phyloP scores from a whole-genome alignment of 2,329 filamentous ascomycete species.

The Tolypocladium endophyticum region DNA sequence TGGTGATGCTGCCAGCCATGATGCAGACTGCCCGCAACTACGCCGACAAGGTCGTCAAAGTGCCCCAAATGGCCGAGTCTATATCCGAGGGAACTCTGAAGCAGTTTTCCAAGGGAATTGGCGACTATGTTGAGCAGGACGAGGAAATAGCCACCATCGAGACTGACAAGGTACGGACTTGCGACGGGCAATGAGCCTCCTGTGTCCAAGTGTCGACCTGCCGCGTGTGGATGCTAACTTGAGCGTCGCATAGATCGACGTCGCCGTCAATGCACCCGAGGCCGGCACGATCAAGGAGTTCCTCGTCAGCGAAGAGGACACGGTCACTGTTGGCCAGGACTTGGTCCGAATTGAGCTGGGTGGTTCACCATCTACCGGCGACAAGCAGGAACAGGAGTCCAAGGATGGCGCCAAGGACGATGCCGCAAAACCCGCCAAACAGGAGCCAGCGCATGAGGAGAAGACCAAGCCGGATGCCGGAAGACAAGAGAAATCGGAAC shows the following conservation, averaged over 20 bases:
- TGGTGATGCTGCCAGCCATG: constrained; percentile 35
- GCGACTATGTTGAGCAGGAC: constrained; percentile 88
- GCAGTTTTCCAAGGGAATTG: constrained; percentile 85
- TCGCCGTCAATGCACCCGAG: constrained; percentile 88
- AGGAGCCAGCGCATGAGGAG: constrained; percentile 14
- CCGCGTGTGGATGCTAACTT: constrained; percentile 3
- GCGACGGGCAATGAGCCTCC: not conserved
- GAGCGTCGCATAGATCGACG: constrained; percentile 61
- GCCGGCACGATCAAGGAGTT: constrained; percentile 88
- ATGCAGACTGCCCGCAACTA: constrained; percentile 49
- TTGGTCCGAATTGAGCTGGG: constrained; percentile 79
- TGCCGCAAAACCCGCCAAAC: constrained; percentile 10
- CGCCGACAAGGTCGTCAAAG: constrained; percentile 81
- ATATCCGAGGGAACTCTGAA: constrained; percentile 96
- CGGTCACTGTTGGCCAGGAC: constrained; percentile 88
- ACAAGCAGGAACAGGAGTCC: constrained; percentile 22
- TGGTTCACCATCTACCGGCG: constrained; percentile 33
- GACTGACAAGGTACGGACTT: constrained; percentile 74
- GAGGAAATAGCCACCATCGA: constrained; percentile 98
- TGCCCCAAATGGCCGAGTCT: constrained; percentile 96
- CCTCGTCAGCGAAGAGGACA: constrained; percentile 87
- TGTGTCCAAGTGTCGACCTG: not conserved
- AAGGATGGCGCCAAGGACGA: constrained; percentile 18
- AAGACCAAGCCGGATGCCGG: constrained; percentile 9
- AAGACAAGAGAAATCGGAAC: constrained; percentile 23